Conservation (phyloP, 495 filamentous ascomycete genomes). For the Pseudomonodictys pantanalensis region DNA sequence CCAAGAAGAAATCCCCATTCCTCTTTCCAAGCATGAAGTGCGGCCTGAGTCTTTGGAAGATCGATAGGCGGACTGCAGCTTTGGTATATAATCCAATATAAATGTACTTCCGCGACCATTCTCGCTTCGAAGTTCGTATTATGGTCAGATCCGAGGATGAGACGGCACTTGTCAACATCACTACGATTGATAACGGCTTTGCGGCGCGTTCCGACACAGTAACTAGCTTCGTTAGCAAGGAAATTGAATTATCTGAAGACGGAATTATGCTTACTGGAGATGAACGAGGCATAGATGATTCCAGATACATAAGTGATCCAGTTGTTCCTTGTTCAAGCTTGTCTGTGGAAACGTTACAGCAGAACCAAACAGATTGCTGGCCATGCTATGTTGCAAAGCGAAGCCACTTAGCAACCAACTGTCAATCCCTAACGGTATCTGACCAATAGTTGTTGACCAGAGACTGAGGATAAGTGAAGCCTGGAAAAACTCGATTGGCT, state of each 20-base stretch:
- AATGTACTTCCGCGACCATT: constrained; percentile 49
- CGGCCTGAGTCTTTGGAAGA: constrained; percentile 38
- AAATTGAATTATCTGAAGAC: not conserved
- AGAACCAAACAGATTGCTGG: constrained; percentile 42
- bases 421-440: constrained; percentile 49
- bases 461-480: constrained; percentile 45
- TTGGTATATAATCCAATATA: constrained; percentile 49
- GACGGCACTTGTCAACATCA: constrained; percentile 44
- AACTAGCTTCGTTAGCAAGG: constrained; percentile 12
- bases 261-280: constrained; percentile 35
- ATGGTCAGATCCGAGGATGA: constrained; percentile 43
- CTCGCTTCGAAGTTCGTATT: constrained; percentile 48
- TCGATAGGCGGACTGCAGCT: constrained; percentile 36
- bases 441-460: constrained; percentile 51
- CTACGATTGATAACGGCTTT: constrained; percentile 41
- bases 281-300: constrained; percentile 50
- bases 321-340: constrained; percentile 15
- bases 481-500: constrained; percentile 49
- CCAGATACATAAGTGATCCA: constrained; percentile 45
- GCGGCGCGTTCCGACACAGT: constrained; percentile 48
- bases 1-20: constrained; percentile 47
- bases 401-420: constrained; percentile 50
- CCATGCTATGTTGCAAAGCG: constrained; percentile 46
- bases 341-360: constrained; percentile 2
- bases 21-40: constrained; percentile 43